Evolutionary conservation across 352 stramenopile genomes (phyloP).

Genomic region (Globisporangium heterothallicum): DNA sequence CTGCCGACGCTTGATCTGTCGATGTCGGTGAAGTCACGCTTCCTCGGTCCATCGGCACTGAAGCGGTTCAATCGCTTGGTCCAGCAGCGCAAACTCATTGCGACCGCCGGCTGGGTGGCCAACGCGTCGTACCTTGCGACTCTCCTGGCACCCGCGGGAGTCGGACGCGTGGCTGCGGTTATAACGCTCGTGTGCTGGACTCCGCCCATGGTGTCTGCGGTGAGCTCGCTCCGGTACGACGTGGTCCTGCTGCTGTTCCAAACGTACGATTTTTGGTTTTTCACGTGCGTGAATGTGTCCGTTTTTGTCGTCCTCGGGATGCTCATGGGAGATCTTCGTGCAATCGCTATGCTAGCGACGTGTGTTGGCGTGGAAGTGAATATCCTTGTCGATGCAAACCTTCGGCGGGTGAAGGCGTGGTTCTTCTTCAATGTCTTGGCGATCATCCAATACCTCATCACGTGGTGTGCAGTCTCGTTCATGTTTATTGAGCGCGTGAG

Average conservation of each 20-base stretch:
- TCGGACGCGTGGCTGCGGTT: neutral
- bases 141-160: neutral
- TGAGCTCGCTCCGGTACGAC: conserved; percentile 10
- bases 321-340: conserved; percentile 2
- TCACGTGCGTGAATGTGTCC: conserved; percentile 1
- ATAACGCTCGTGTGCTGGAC: neutral
- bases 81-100: neutral
- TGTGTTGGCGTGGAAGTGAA: conserved; percentile 9
- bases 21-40: conserved; percentile 4
- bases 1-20: conserved; percentile 6
- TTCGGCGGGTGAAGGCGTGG: conserved; percentile 9
- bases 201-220: neutral
- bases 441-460: neutral
- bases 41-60: neutral
- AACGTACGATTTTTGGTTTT: conserved; percentile 15
- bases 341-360: conserved; percentile 4
- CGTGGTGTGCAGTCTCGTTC: conserved; percentile 1
- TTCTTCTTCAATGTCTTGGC: conserved; percentile 4
- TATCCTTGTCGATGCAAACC: conserved; percentile 15
- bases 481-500: conserved; percentile 3
- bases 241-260: conserved; percentile 4
- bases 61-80: neutral
- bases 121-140: neutral
- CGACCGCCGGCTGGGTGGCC: neutral
- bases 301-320: conserved; percentile 1